phyloP scores from a whole-genome alignment of 108 stramenopile species.

The Skeletonema grethae region DNA sequence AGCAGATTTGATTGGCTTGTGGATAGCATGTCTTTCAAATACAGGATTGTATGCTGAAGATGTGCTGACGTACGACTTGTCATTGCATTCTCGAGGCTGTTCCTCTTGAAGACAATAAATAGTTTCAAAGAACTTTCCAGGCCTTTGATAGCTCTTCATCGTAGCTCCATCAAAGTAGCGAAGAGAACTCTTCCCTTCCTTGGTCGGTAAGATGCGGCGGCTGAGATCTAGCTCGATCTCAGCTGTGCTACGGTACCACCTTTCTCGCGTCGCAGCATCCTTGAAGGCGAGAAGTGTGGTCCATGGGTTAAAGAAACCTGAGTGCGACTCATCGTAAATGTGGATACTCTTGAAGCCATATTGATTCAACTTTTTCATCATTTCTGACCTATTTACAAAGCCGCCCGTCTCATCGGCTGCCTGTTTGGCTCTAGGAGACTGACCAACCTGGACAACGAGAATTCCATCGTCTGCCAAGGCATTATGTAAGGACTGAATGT shows the following conservation, averaged over 20 bases:
- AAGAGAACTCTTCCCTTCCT: conserved; percentile 48
- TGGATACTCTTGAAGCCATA: conserved; percentile 61
- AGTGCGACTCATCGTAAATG: conserved; percentile 54
- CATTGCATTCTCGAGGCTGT: conserved; percentile 1
- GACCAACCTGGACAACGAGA: conserved; percentile 68
- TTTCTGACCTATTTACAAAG: conserved; percentile 45
- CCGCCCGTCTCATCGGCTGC: conserved; percentile 54
- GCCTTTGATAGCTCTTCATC: conserved; percentile 63
- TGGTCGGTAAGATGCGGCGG: conserved; percentile 48
- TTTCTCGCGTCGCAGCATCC: conserved; percentile 26
- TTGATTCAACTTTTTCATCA: conserved; percentile 52
- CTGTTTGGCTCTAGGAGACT: conserved; percentile 25
- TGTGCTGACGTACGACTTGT: not conserved
- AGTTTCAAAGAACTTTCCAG: conserved; percentile 54
- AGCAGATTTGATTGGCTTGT: not conserved
- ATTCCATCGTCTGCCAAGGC: conserved; percentile 58
- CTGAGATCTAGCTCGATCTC: conserved; percentile 60
- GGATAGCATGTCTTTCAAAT: conserved; percentile 1
- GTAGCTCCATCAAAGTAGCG: conserved; percentile 76
- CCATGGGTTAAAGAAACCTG: conserved; percentile 64
- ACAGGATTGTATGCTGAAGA: conserved; percentile 12
- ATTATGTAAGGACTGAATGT: conserved; percentile 55
- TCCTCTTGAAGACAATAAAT: conserved; percentile 48
- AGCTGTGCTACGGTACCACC: conserved; percentile 66
- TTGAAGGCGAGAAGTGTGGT: conserved; percentile 61